Base-by-base conservation (phyloP, 2,329 filamentous ascomycete genomes). In the Apiospora pterosperma region DNA sequence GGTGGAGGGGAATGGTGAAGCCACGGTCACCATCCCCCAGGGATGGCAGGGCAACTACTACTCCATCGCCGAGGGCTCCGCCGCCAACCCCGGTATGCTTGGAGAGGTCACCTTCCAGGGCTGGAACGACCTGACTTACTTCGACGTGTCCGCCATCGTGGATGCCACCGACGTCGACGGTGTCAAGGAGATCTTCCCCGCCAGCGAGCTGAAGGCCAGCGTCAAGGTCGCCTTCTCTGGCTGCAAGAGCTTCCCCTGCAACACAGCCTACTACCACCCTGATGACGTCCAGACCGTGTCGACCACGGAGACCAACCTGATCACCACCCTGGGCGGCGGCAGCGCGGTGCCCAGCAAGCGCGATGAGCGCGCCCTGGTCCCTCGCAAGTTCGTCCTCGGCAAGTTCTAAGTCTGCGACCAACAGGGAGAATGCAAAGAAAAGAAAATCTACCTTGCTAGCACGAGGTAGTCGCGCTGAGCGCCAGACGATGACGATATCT, bases 121-220 rank as follows among this genome's bases (percentile, higher is more conserved):
- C 71, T 85, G 75, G 75, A 71, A 74, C 62, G 83, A 77, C 68
- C 66, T 78, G 65, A 85, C 81, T 64, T 88, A 81, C 80, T 88
- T 85, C 65, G 85, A 88, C 67, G 84, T 88, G 67, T 86, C 84
- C 12, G 84, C 84, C 73, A 87, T 88, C 68, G 82, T 86, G 70
- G 76, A 84, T 74, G 75, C 83, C 61, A 71, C 72, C 42, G 85
- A 87, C 74, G 70, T 76, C 68, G 64, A 81, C 67, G 83, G 83
- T 69, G 79, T 88, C 71, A 85, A 87, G 80, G 76, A 82, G 77
- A 80, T 87, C 74, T 86, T 77, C 76, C 84, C 85, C 34, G 74
- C 73, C 63, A 70, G 62, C 62, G 62, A 75, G 60, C 39, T 65
- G n/a, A 34, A 63, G 11, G 48, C 55, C 25, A 39, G 41, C 28